A percentile compares a stretch with the other conserved stretches of the same genome.
phyloP scores from a whole-genome alignment of 192 early-diverging fungal genomes.

The Umbelopsis vinacea region DNA sequence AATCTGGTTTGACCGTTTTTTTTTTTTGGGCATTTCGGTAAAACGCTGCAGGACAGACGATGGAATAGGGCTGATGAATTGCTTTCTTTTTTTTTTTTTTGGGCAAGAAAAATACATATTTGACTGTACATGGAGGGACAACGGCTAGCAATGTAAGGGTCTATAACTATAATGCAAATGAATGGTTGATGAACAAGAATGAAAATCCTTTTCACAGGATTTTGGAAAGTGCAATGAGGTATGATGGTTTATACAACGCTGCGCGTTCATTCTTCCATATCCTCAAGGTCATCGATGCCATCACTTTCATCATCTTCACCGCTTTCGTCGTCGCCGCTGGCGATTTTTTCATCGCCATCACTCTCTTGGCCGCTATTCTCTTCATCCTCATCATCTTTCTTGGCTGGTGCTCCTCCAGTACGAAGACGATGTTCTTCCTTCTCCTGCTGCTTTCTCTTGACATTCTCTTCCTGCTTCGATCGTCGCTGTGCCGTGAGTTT shows the following conservation, averaged over 20 bases:
- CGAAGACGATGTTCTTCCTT: slow-evolving; percentile 58
- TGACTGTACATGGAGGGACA: slow-evolving; percentile 13
- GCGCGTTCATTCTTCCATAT: slow-evolving; percentile 1
- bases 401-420: slow-evolving; percentile 42
- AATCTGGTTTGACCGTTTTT: too few relatives aligned
- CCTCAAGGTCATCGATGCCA: slow-evolving; percentile 9
- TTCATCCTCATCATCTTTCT: slow-evolving; percentile 11
- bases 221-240: neutral
- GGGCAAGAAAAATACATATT: neutral
- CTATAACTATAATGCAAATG: neutral
- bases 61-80: too few relatives aligned
- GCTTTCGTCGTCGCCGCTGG: slow-evolving; percentile 40
- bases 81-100: too few relatives aligned
- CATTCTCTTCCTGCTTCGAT: slow-evolving; percentile 83
- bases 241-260: too few relatives aligned
- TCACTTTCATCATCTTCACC: slow-evolving; percentile 35
- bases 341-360: slow-evolving; percentile 40
- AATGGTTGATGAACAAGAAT: neutral
- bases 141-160: neutral
- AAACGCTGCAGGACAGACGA: too few relatives aligned
- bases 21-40: too few relatives aligned
- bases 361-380: slow-evolving; percentile 17
- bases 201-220: neutral
- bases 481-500: slow-evolving; percentile 72
- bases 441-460: slow-evolving; percentile 73